These are phyloP conservation scores for Brassica juncea DNA, from an alignment of 345 rosid species.

Conservation along the genomic window DNA sequence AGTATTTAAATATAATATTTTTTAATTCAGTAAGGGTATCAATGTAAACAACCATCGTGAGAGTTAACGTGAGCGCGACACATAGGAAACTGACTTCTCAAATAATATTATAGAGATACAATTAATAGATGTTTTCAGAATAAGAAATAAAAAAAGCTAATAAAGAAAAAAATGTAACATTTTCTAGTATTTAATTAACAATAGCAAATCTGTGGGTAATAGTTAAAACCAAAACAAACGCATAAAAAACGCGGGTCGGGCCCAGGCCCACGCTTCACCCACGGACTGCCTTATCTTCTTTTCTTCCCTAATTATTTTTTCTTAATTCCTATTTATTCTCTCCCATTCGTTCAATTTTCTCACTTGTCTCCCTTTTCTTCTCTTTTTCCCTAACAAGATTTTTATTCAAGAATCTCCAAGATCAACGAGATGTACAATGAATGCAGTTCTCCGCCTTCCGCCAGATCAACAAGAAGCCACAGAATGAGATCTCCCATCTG, in stretches of 20 bases:
- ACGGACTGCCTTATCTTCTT: conserved; percentile 16
- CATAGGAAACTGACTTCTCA: no score
- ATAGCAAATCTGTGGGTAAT: background rate
- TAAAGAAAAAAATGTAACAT: no score
- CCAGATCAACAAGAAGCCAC: conserved; percentile 18
- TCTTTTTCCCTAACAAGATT: background rate
- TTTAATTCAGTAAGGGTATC: no score
- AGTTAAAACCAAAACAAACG: background rate
- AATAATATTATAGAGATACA: no score
- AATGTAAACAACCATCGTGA: no score
- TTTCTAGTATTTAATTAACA: background rate
- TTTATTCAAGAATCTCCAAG: background rate
- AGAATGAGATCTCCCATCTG: conserved; percentile 44
- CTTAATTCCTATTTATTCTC: conserved; percentile 8
- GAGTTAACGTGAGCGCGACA: no score
- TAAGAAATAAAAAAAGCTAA: no score
- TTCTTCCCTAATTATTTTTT: background rate
- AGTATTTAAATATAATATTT: no score
- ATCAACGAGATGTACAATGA: conserved; percentile 34
- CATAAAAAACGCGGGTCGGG: conserved; percentile 19
- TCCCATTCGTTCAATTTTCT: background rate
- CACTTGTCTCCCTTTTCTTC: conserved; percentile 5
- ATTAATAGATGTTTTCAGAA: no score
- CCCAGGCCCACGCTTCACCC: conserved; percentile 37
- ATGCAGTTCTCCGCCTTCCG: conserved; percentile 44